Conservation (phyloP, 345 rosid species). For the Stellera chamaejasme region DNA sequence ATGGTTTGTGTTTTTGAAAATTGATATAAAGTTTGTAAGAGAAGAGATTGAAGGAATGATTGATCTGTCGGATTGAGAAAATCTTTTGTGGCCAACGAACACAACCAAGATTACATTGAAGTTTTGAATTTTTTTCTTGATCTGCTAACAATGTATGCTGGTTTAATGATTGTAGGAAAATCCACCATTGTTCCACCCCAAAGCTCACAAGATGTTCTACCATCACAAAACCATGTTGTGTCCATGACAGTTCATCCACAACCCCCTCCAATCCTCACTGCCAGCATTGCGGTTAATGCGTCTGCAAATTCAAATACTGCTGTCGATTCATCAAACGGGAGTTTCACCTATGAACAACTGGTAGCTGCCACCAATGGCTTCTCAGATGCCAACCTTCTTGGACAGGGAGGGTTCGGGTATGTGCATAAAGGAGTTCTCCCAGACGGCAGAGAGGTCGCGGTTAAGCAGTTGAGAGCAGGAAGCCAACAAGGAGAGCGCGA, state of each 20-base stretch:
- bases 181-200: neutral
- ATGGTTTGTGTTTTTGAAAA: too few relatives aligned
- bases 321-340: slow-evolving; percentile 25
- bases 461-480: slow-evolving; percentile 30
- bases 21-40: too few relatives aligned
- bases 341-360: slow-evolving; percentile 24
- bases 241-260: slow-evolving; percentile 2
- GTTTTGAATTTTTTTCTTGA: too few relatives aligned
- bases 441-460: slow-evolving; percentile 26
- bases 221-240: slow-evolving; percentile 11
- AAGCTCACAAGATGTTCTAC: slow-evolving; percentile 4
- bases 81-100: too few relatives aligned
- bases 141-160: too few relatives aligned
- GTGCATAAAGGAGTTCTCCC: slow-evolving; percentile 33
- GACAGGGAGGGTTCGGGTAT: slow-evolving; percentile 41
- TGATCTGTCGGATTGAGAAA: too few relatives aligned
- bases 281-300: slow-evolving; percentile 11
- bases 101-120: too few relatives aligned
- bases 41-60: too few relatives aligned
- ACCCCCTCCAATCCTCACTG: slow-evolving; percentile 8
- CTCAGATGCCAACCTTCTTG: slow-evolving; percentile 29
- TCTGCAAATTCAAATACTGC: slow-evolving; percentile 18
- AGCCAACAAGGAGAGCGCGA: slow-evolving; percentile 34
- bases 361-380: slow-evolving; percentile 27
- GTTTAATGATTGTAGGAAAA: neutral